Evolutionary conservation across 2,329 filamentous ascomycete genomes (phyloP).

Genomic region (Fusarium multiceps): DNA sequence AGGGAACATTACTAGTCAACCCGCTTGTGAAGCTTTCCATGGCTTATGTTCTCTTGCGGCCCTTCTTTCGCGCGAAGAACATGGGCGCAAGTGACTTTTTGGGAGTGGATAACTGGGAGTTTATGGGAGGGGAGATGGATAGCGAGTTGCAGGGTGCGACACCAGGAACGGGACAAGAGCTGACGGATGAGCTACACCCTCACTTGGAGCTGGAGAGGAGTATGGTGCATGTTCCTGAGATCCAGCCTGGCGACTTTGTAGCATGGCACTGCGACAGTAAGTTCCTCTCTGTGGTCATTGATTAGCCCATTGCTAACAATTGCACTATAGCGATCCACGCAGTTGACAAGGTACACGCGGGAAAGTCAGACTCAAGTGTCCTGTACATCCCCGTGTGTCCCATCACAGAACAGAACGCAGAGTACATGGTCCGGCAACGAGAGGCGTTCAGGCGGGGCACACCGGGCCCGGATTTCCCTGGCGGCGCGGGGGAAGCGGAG

Average conservation of each 20-base stretch:
- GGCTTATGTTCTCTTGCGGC: conserved; percentile 82
- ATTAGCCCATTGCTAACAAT: not conserved
- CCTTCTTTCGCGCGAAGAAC: conserved; percentile 77
- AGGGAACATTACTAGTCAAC: conserved; percentile 86
- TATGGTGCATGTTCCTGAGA: conserved; percentile 76
- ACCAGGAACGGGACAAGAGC: conserved; percentile 77
- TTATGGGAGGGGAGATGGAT: conserved; percentile 62
- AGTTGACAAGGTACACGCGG: conserved; percentile 82
- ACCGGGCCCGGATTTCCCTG: conserved; percentile 77
- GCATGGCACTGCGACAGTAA: conserved; percentile 84
- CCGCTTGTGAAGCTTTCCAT: conserved; percentile 80
- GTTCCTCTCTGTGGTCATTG: conserved; percentile 9
- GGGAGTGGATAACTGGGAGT: conserved; percentile 68
- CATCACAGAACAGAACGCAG: conserved; percentile 77
- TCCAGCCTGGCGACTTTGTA: conserved; percentile 81
- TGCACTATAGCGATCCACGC: conserved; percentile 71
- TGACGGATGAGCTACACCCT: conserved; percentile 75
- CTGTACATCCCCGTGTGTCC: conserved; percentile 91
- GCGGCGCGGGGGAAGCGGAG: conserved; percentile 73
- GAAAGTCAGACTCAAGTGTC: conserved; percentile 80
- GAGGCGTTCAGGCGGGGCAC: conserved; percentile 76
- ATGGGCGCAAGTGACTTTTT: conserved; percentile 52
- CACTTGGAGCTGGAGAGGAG: conserved; percentile 74
- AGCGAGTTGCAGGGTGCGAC: conserved; percentile 76
- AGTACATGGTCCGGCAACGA: conserved; percentile 77